Evolutionary conservation across 2,329 filamentous ascomycete genomes (phyloP), one percentile per base, ranked within the genome.

Genomic region (Elsinoe australis): DNA sequence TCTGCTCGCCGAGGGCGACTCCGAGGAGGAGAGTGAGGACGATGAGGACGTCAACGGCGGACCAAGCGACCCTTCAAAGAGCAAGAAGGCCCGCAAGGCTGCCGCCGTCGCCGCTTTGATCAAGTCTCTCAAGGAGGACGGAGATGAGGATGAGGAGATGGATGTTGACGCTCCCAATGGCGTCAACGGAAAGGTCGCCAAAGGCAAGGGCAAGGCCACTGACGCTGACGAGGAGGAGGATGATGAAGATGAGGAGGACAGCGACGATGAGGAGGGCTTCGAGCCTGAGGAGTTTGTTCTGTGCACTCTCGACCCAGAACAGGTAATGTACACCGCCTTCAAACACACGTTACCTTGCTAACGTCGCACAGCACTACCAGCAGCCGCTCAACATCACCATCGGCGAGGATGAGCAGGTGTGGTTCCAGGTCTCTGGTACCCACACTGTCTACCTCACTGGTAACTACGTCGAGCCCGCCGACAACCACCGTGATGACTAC

Each of bases 321-420:
- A 83, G 73, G 92, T 95, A 82, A 66, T 77, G 63, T 17, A 39
- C 8, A 14, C 39, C 26, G 17, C 32, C 7, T 4, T 19, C 21
- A 39, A 29, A 15, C 42, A 32, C 31, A 49, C 18, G 18, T 12
- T 49, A 52, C 28, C 49, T 4, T 53, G 39, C 56, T 69, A 61
- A 67, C 61, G 51, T 48, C 38, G 34, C n/a, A 8, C 60, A 96
- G 92, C 80, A 86, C 73, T 95, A 84, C 77, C 92, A 98, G 71
- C 94, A 98, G 71, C 72, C 92, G 39, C 80, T 98, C 51, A 87
- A 98, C 69, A 87, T 98, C 67, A 92, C 86, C 55, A 80, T 98
- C 64, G 81, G 79, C 60, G 85, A 95, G 66, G 79, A 85, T 58
- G 92, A 98, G 75, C 80, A 80, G 59, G 83, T 95, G 56, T 95